Evolutionary conservation across 73 alveolate species (phyloP).

Genomic region (Paramecium primaurelia): DNA sequence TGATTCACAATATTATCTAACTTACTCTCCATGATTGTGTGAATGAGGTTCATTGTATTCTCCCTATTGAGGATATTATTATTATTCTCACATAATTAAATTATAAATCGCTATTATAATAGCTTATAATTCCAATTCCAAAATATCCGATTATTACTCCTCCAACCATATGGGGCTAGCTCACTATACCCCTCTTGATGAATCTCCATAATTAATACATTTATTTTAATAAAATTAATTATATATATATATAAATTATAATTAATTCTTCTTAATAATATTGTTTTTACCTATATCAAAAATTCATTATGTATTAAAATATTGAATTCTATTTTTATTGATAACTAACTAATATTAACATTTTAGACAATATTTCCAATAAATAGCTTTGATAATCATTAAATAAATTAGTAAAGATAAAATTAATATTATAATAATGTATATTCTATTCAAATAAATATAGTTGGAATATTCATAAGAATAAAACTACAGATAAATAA

Average conservation of each 20-base stretch:
- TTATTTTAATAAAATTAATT: background rate
- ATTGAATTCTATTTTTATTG: too few species aligned
- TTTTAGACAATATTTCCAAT: too few species aligned
- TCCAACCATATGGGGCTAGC: slow-evolving; percentile 21
- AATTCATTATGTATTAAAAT: too few species aligned
- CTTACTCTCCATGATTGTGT: background rate
- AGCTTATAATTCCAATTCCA: background rate
- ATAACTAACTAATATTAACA: too few species aligned
- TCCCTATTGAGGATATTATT: background rate
- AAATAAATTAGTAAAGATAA: background rate
- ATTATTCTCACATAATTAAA: background rate
- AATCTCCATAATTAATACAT: slow-evolving; percentile 41
- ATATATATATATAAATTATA: background rate
- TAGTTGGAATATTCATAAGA: too few species aligned
- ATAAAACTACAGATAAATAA: too few species aligned
- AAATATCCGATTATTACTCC: slow-evolving; percentile 15
- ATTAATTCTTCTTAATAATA: background rate
- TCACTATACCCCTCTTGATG: background rate
- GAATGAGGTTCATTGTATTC: slow-evolving; percentile 5
- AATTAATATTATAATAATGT: too few species aligned
- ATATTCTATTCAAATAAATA: too few species aligned
- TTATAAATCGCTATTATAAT: background rate
- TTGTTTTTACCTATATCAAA: too few species aligned
- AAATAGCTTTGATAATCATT: background rate
- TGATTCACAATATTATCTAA: background rate